Evolutionary conservation across 1,284 basidiomycete genomes (phyloP).

Genomic region (Ustilago bromivora): DNA sequence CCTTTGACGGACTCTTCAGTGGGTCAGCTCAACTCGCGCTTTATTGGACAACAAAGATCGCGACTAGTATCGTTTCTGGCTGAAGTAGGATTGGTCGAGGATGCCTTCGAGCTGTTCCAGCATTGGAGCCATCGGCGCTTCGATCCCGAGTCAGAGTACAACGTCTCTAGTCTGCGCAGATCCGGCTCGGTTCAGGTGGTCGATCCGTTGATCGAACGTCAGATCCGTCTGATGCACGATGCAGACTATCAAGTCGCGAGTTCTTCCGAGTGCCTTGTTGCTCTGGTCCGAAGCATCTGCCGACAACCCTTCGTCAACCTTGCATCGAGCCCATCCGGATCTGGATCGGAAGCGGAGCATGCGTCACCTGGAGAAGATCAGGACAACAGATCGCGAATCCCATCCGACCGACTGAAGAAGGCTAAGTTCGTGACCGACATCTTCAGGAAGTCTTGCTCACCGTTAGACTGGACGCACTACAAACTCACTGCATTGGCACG

Average conservation of each 20-base stretch:
- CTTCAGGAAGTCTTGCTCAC: constrained; percentile 23
- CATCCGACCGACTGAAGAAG: constrained; percentile 13
- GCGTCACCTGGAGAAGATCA: background rate
- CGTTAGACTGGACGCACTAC: constrained; percentile 46
- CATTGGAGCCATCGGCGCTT: constrained; percentile 32
- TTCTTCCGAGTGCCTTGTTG: constrained; percentile 18
- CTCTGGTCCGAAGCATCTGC: constrained; percentile 29
- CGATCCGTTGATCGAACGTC: constrained; percentile 40
- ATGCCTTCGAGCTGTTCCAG: constrained; percentile 41
- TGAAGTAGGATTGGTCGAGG: constrained; percentile 21
- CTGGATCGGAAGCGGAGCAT: background rate
- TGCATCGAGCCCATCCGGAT: background rate
- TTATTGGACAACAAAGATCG: constrained; percentile 8
- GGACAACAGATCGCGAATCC: background rate
- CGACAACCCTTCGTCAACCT: background rate
- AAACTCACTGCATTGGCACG: constrained; percentile 32
- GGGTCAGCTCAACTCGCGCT: constrained; percentile 31
- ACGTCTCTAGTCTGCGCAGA: constrained; percentile 4
- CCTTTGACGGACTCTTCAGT: constrained; percentile 24
- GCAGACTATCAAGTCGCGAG: constrained; percentile 12
- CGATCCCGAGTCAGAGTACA: background rate
- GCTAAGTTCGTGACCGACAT: constrained; percentile 36
- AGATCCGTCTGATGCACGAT: constrained; percentile 36
- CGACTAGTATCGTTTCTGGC: constrained; percentile 24
- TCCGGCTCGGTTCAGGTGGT: background rate